These are phyloP conservation scores for Trichoderma semiorbis DNA, from an alignment of 2,329 filamentous ascomycete species.

Conservation along the genomic window DNA sequence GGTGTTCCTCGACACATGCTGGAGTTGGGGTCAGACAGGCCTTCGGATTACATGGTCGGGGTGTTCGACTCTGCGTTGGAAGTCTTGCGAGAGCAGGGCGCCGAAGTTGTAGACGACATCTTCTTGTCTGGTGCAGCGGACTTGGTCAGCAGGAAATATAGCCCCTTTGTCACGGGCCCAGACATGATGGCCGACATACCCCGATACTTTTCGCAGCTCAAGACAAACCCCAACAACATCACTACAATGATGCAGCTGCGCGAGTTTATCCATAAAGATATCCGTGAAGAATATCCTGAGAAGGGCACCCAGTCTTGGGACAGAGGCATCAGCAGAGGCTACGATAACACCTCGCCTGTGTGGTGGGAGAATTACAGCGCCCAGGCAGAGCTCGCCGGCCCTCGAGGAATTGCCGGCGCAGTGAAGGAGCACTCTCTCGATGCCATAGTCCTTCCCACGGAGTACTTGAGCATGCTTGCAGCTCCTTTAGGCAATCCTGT, in stretches of 20 bases:
- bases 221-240: slow-evolving; percentile 56
- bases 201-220: slow-evolving; percentile 53
- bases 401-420: slow-evolving; percentile 35
- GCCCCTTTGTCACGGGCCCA: slow-evolving; percentile 28
- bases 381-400: neutral
- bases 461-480: neutral
- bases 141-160: slow-evolving; percentile 27
- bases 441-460: neutral
- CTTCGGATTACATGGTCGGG: neutral
- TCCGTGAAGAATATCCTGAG: slow-evolving; percentile 54
- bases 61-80: slow-evolving; percentile 53
- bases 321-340: slow-evolving; percentile 35
- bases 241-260: slow-evolving; percentile 47
- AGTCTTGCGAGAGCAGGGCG: slow-evolving; percentile 50
- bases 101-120: slow-evolving; percentile 54
- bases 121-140: slow-evolving; percentile 36
- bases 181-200: slow-evolving; percentile 57
- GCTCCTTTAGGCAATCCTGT: slow-evolving; percentile 25
- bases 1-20: slow-evolving; percentile 59
- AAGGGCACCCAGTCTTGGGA: slow-evolving; percentile 59
- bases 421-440: neutral
- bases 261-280: slow-evolving; percentile 52
- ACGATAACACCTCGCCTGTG: neutral
- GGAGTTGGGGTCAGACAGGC: neutral
- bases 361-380: slow-evolving; percentile 42